Evolutionary conservation across 2,329 filamentous ascomycete genomes (phyloP), one percentile per base, ranked within the genome.

Genomic region (Akanthomyces muscarius): DNA sequence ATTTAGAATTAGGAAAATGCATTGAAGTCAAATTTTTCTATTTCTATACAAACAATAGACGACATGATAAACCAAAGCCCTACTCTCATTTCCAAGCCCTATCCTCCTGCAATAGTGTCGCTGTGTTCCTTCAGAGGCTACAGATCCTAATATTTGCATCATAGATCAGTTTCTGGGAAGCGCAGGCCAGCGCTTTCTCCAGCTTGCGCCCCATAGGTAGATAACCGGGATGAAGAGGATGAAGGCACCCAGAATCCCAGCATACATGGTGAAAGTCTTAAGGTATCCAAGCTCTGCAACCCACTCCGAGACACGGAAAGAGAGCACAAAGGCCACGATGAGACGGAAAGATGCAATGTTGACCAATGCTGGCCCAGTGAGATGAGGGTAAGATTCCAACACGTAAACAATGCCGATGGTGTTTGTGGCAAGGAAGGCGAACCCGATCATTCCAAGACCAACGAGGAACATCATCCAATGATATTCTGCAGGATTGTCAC

Each of bases 301-400:
- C 67, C 73, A 71, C 21, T 60, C 59, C 0, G 70, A 71, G 3
- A 70, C 69, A 42, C 69, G 64, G 53, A 71, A 72, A 18, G 68
- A 65, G 23, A 74, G 54, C 61, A 74, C 70, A 59, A 71, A 73
- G 10, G 69, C 70, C 2, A 71, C 69, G 44, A 75, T 65, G 42
- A 73, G 67, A 8, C 71, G 68, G 48, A 73, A 65, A n/a, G 70
- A 72, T 21, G 69, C 69, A 10, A 74, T 71, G 53, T 75, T 74
- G 13, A 72, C 73, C 14, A 75, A 68, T 3, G 73, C 71, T 4
- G 73, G 70, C 2, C 73, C 73, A 2, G 45, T 50, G 6, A 52
- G 11, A 7, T 41, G 52, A 7, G 74, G 74, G 52, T 72, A 74
- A 52, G 70, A 74, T 66, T 76, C 73, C 5, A 75, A 67, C 2